phyloP scores from a whole-genome alignment of 202 grass and related monocot species.

The Setaria viridis region DNA sequence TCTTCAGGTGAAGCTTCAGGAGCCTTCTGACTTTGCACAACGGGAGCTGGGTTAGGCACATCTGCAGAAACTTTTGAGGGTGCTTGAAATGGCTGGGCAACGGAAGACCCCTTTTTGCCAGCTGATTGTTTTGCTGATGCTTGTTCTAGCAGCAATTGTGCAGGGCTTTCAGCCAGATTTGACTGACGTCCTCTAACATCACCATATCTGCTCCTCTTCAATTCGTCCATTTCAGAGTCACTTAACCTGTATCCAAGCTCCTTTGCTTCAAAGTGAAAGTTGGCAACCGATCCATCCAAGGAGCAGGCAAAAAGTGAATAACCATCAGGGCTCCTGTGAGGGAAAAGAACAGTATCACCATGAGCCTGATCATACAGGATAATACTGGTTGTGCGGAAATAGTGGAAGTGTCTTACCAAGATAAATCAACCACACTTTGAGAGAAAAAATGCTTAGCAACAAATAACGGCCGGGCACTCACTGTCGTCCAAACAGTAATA shows the following conservation, averaged over 20 bases:
- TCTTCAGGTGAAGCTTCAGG: constrained; percentile 57
- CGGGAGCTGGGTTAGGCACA: constrained; percentile 46
- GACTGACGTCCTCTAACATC: constrained; percentile 86
- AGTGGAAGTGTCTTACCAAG: constrained; percentile 65
- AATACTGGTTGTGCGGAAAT: constrained; percentile 22
- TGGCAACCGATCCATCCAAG: constrained; percentile 90
- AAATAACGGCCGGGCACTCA: constrained; percentile 87
- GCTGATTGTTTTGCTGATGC: constrained; percentile 73
- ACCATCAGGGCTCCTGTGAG: constrained; percentile 95
- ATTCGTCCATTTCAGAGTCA: constrained; percentile 87
- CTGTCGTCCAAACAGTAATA: constrained; percentile 98
- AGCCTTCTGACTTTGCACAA: constrained; percentile 63
- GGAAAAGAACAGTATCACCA: constrained; percentile 27
- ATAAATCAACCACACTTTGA: constrained; percentile 98
- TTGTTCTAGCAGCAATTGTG: constrained; percentile 82
- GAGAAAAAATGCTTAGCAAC: constrained; percentile 99
- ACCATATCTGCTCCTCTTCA: constrained; percentile 91
- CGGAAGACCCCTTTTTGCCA: constrained; percentile 58
- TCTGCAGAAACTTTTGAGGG: constrained; percentile 58
- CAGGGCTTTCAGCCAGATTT: constrained; percentile 89
- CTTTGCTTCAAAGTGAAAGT: constrained; percentile 95
- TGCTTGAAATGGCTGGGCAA: constrained; percentile 56
- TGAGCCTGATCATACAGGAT: constrained; percentile 30
- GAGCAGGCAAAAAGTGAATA: constrained; percentile 96
- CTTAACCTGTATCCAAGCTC: constrained; percentile 86